Conservation (phyloP, 495 filamentous ascomycete species). For the Penicillium fimorum region DNA sequence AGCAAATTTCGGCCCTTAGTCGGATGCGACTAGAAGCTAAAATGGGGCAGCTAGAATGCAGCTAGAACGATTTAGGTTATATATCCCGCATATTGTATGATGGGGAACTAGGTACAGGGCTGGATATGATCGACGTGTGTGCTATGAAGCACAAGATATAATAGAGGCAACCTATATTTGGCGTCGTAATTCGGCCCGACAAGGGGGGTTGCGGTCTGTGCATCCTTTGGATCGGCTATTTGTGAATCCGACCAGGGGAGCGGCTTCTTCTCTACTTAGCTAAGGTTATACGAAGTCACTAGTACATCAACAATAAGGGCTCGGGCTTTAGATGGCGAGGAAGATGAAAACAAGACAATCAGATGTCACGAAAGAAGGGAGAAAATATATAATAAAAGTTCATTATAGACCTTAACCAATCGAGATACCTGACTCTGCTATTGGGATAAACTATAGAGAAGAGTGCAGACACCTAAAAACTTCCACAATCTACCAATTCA, state of each 20-base stretch:
- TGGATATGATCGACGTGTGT: neutral
- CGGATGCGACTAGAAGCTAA: neutral
- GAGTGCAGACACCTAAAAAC: neutral
- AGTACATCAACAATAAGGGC: neutral
- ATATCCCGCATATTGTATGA: neutral
- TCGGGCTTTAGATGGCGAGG: neutral
- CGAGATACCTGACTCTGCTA: neutral
- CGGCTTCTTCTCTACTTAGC: neutral
- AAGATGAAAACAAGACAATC: neutral
- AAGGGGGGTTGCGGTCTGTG: neutral
- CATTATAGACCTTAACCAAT: neutral
- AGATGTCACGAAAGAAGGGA: neutral
- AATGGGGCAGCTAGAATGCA: no score
- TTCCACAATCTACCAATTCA: slow-evolving; percentile 49
- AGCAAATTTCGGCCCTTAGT: neutral
- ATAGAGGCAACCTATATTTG: neutral
- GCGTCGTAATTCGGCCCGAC: neutral
- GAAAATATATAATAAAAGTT: neutral
- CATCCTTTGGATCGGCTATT: neutral
- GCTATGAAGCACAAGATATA: neutral
- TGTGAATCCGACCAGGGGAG: neutral
- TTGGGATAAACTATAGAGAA: neutral
- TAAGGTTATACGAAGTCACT: neutral
- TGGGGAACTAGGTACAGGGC: neutral
- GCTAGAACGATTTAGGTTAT: neutral